phyloP scores from a whole-genome alignment of 164 flowering plant species.

The Nymphaea thermarum region DNA sequence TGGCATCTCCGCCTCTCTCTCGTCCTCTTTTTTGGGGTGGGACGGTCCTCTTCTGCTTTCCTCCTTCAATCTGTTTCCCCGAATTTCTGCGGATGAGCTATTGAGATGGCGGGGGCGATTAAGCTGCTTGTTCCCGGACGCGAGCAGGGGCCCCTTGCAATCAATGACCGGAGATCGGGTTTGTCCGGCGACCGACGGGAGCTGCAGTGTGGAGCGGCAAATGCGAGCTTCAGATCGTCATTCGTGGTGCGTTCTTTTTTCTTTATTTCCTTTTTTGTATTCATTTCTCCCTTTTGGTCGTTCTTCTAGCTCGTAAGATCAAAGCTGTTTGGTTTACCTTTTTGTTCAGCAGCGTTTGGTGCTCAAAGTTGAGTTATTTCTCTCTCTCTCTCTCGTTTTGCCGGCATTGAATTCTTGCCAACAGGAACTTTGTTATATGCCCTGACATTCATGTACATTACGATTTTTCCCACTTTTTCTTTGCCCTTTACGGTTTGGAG shows the following conservation, averaged over 20 bases:
- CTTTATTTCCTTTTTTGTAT: background rate
- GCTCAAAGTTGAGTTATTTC: too few relatives aligned
- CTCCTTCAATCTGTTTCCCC: background rate
- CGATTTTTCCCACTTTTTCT: too few relatives aligned
- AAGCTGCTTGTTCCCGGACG: background rate
- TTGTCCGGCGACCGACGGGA: background rate
- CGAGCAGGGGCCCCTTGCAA: background rate
- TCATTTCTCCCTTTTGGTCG: background rate
- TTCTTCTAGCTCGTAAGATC: background rate
- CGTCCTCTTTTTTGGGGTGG: background rate
- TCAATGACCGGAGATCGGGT: background rate
- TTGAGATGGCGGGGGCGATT: conserved; percentile 9
- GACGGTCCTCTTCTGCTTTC: background rate
- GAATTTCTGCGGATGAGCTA: background rate
- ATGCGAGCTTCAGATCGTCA: conserved; percentile 1
- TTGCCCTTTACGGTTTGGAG: too few relatives aligned
- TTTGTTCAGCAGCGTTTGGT: too few relatives aligned
- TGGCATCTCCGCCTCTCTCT: conserved; percentile 8
- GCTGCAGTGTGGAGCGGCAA: background rate
- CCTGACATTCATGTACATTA: too few relatives aligned
- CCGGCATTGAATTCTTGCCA: too few relatives aligned
- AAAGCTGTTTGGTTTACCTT: too few relatives aligned
- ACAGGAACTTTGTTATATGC: too few relatives aligned
- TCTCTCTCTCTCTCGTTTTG: too few relatives aligned
- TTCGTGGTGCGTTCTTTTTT: background rate